Evolutionary conservation across 805 yeast species (phyloP), one percentile per base, ranked within the genome.

Genomic region (Lipomyces starkeyi): DNA sequence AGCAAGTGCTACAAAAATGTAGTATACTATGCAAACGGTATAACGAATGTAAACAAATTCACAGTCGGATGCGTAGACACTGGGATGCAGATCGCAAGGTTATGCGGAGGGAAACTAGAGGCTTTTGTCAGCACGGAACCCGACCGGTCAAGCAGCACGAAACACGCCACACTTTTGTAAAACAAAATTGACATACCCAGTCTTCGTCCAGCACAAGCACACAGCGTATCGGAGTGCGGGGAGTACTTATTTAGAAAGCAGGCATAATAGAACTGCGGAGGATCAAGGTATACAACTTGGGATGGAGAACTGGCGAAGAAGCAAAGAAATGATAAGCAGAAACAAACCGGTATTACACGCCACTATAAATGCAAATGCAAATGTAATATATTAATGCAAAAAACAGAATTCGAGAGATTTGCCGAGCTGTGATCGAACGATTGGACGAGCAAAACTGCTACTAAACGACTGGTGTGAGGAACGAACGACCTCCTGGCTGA

Each of bases 401-500:
- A 37, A 37, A 37, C 1, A 35, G 17, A 11, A 14, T 0, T 1
- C 17, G 40, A 11, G 40, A 14, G 40, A 11, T 37, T 37, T 37
- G 40, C 40, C 32, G 32, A 29, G 32, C 43, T 37, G 17, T 37
- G 20, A 43, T 43, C 49, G 22, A 43, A 43, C 49, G 49, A 43
- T n/a, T 43, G 49, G 49, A 43, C 49, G 49, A 43, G 49, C 49
- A 43, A n/a, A 43, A 25, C 8, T 43, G 49, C 49, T 43, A n/a
- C 49, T 17, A 43, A 43, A 43, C 49, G 49, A 43, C 22, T 43
- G 49, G 22, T 43, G 20, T 3, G 22, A n/a, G 22, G 20, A n/a
- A 37, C 40, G 49, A 35, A 35, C 20, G 49, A 17, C 22, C 20
- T 6, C 22, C 20, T 6, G 49, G 49, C 20, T 17, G 49, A 43